Percentiles rank a stretch among this genome's conserved stretches.
Evolutionary conservation across 2,329 filamentous ascomycete genomes (phyloP).

Genomic region (Emmonsiellopsis sp.): DNA sequence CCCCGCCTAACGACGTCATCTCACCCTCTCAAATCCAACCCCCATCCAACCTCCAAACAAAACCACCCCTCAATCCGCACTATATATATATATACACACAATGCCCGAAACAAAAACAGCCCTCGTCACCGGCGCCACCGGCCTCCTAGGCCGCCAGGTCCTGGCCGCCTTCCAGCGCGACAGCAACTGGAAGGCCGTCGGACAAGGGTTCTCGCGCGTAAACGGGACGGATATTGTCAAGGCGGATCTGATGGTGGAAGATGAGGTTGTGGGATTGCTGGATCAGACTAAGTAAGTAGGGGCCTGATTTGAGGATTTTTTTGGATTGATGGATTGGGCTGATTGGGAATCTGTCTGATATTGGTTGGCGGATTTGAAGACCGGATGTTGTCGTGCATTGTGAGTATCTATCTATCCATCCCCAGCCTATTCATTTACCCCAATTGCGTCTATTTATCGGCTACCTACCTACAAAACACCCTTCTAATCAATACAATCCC

Average conservation of each 20-base stretch:
- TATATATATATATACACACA: background rate
- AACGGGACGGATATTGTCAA: slow-evolving; percentile 45
- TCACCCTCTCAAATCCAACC: background rate
- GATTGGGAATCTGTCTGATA: background rate
- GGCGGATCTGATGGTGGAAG: slow-evolving; percentile 41
- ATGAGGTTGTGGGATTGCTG: slow-evolving; percentile 39
- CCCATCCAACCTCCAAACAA: background rate
- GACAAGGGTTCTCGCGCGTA: slow-evolving; percentile 60
- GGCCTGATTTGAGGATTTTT: background rate
- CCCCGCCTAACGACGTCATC: background rate
- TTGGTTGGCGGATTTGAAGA: slow-evolving; percentile 33
- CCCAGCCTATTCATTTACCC: background rate
- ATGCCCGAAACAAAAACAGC: slow-evolving; percentile 43
- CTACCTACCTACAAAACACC: background rate
- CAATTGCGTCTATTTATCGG: background rate
- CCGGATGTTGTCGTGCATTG: slow-evolving; percentile 75
- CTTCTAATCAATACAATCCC: slow-evolving; percentile 8
- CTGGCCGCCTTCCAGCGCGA: slow-evolving; percentile 55
- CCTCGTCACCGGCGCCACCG: slow-evolving; percentile 75
- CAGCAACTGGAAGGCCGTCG: slow-evolving; percentile 59
- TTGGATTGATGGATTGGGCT: background rate
- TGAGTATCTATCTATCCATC: slow-evolving; percentile 33
- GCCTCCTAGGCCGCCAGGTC: slow-evolving; percentile 73
- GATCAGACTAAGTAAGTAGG: slow-evolving; percentile 43
- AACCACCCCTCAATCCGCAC: background rate